These are phyloP conservation scores for Aspergillus melleus DNA, from an alignment of 2,329 filamentous ascomycete genomes.

Conservation along the genomic window DNA sequence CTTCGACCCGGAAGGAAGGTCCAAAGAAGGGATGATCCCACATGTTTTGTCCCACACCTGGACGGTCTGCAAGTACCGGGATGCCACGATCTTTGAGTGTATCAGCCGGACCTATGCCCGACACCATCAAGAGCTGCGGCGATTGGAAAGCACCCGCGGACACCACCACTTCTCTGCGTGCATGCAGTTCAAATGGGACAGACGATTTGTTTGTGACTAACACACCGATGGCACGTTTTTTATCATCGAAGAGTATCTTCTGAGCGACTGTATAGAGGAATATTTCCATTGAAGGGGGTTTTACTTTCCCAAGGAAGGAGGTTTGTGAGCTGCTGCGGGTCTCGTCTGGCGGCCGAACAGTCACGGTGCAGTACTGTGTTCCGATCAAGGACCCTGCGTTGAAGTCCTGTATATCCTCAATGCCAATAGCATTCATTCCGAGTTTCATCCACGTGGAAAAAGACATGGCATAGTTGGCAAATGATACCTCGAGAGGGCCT, in stretches of 20 bases:
- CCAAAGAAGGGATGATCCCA: conserved; percentile 42
- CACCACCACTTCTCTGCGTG: conserved; percentile 49
- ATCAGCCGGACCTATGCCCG: conserved; percentile 45
- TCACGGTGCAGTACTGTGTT: conserved; percentile 41
- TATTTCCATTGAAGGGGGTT: conserved; percentile 34
- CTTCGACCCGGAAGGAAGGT: conserved; percentile 34
- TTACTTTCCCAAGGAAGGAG: conserved; percentile 29
- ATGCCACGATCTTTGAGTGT: conserved; percentile 17
- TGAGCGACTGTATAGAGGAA: conserved; percentile 44
- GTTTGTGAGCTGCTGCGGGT: conserved; percentile 49
- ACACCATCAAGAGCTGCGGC: conserved; percentile 52
- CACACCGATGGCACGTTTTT: conserved; percentile 45
- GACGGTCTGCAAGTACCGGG: conserved; percentile 11
- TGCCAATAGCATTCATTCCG: conserved; percentile 40
- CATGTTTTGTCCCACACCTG: conserved; percentile 39
- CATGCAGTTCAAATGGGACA: conserved; percentile 46
- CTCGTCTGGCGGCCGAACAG: conserved; percentile 48
- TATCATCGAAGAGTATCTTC: conserved; percentile 51
- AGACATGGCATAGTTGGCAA: conserved; percentile 35
- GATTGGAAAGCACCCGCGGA: conserved; percentile 53
- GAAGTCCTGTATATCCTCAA: conserved; percentile 35
- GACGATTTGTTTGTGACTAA: conserved; percentile 35
- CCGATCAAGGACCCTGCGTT: conserved; percentile 43
- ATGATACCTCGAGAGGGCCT: conserved; percentile 42
- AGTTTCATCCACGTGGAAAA: conserved; percentile 35